Conservation (phyloP, 768 basidiomycete species). For the Russula brevipes region DNA sequence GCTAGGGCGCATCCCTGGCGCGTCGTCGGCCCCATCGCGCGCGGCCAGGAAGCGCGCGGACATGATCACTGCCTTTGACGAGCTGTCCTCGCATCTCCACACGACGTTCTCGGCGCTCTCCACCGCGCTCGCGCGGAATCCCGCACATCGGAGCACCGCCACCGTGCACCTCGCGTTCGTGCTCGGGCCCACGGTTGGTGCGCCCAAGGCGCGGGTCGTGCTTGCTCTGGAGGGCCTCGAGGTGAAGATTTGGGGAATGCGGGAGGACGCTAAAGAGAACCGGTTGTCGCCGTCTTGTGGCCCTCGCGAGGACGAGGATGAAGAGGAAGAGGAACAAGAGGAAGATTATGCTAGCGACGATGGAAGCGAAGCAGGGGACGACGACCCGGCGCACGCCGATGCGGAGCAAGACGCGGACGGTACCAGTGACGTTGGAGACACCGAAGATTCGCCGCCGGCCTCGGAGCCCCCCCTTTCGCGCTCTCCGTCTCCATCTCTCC, state of each 20-base stretch:
- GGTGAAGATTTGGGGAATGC: slow-evolving; percentile 34
- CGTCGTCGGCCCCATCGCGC: slow-evolving; percentile 43
- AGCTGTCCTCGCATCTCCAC: slow-evolving; percentile 63
- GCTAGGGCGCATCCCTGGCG: slow-evolving; percentile 48
- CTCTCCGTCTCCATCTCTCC: slow-evolving; percentile 28
- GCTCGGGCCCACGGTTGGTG: slow-evolving; percentile 59
- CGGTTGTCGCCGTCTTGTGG: neutral
- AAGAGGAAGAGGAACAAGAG: slow-evolving; percentile 7
- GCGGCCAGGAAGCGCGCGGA: slow-evolving; percentile 57
- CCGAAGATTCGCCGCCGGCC: slow-evolving; percentile 12
- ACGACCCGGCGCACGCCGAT: slow-evolving; percentile 14
- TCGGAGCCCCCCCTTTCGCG: slow-evolving; percentile 31
- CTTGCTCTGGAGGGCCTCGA: slow-evolving; percentile 63
- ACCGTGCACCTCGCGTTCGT: slow-evolving; percentile 56
- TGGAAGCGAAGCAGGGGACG: slow-evolving; percentile 9
- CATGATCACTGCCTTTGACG: slow-evolving; percentile 61
- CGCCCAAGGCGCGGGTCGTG: slow-evolving; percentile 56
- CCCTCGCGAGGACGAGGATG: slow-evolving; percentile 18
- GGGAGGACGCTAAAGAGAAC: slow-evolving; percentile 14
- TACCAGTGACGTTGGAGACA: slow-evolving; percentile 6
- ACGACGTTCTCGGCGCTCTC: slow-evolving; percentile 73
- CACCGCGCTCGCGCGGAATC: slow-evolving; percentile 49
- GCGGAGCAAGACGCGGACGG: slow-evolving; percentile 21
- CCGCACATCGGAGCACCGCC: slow-evolving; percentile 8
- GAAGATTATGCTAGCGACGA: slow-evolving; percentile 20